Conservation (phyloP, 805 yeast genomes). For the Peterozyma toletana region DNA sequence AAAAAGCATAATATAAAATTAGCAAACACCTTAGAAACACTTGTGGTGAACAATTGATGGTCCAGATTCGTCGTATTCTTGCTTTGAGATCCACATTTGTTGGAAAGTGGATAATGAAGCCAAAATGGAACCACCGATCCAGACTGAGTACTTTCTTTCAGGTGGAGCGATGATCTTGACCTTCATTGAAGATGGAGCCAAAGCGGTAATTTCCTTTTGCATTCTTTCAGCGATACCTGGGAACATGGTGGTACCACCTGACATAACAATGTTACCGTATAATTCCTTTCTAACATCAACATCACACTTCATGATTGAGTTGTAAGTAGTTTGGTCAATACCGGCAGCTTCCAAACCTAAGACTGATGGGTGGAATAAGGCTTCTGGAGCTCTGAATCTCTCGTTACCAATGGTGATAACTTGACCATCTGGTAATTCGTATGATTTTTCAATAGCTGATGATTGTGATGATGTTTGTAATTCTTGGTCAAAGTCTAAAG, state of each 20-base stretch:
- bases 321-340: slow-evolving; percentile 95
- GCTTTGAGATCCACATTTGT: slow-evolving; percentile 99
- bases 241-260: slow-evolving; percentile 99
- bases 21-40: slow-evolving; percentile 57
- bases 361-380: slow-evolving; percentile 97
- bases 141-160: slow-evolving; percentile 98
- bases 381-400: slow-evolving; percentile 99
- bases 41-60: slow-evolving; percentile 98
- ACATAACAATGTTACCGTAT: slow-evolving; percentile 98
- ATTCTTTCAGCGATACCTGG: slow-evolving; percentile 99
- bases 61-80: slow-evolving; percentile 99
- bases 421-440: slow-evolving; percentile 99
- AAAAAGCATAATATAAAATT: neutral
- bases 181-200: slow-evolving; percentile 99
- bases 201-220: slow-evolving; percentile 99
- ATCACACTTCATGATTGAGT: slow-evolving; percentile 97
- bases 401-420: slow-evolving; percentile 99
- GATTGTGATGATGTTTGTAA: slow-evolving; percentile 99
- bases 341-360: slow-evolving; percentile 91
- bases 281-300: slow-evolving; percentile 98
- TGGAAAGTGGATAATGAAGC: slow-evolving; percentile 99
- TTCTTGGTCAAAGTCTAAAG: slow-evolving; percentile 98
- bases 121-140: slow-evolving; percentile 99
- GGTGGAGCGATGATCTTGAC: slow-evolving; percentile 99
- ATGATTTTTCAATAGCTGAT: slow-evolving; percentile 95